A percentile compares a stretch with the other conserved stretches of the same genome.
Evolutionary conservation across 208 protist species (phyloP).

Genomic region (Porcisia deanei): DNA sequence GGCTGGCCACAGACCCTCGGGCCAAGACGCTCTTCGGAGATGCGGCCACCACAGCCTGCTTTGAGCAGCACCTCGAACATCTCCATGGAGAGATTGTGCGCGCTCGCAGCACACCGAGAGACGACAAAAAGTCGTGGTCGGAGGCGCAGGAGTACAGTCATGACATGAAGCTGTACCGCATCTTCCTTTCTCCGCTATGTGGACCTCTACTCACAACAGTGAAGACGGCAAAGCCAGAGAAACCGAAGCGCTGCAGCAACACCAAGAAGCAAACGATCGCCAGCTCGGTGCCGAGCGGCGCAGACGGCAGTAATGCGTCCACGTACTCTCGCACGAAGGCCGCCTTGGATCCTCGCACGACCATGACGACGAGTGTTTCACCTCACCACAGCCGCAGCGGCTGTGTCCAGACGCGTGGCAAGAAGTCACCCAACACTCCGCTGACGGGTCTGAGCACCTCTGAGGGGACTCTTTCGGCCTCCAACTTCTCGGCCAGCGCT

Average conservation of each 20-base stretch:
- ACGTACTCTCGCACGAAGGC: neutral
- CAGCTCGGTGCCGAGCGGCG: conserved; percentile 1
- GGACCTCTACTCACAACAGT: conserved; percentile 76
- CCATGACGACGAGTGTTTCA: neutral
- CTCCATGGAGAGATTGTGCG: conserved; percentile 69
- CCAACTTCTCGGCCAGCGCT: conserved; percentile 7
- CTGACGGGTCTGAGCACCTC: conserved; percentile 1
- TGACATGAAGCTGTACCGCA: conserved; percentile 72
- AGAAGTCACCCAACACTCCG: conserved; percentile 2
- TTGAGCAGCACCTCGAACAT: conserved; percentile 45
- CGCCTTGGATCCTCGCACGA: neutral
- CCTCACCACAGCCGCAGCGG: neutral
- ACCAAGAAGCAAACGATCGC: conserved; percentile 1
- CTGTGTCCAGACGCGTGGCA: neutral
- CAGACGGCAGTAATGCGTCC: neutral
- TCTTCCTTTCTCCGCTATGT: conserved; percentile 64
- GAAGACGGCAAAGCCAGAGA: conserved; percentile 31
- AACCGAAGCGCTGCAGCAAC: conserved; percentile 1
- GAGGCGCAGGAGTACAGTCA: conserved; percentile 49
- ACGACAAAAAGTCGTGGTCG: conserved; percentile 39
- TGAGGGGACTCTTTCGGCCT: neutral
- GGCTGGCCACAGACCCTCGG: conserved; percentile 38
- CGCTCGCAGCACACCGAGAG: conserved; percentile 45
- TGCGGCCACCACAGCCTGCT: conserved; percentile 30
- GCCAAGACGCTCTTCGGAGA: conserved; percentile 43